Percentiles rank a stretch among this genome's conserved stretches.
Conservation (phyloP, 441 rosid genomes). For the Breynia disticha region DNA sequence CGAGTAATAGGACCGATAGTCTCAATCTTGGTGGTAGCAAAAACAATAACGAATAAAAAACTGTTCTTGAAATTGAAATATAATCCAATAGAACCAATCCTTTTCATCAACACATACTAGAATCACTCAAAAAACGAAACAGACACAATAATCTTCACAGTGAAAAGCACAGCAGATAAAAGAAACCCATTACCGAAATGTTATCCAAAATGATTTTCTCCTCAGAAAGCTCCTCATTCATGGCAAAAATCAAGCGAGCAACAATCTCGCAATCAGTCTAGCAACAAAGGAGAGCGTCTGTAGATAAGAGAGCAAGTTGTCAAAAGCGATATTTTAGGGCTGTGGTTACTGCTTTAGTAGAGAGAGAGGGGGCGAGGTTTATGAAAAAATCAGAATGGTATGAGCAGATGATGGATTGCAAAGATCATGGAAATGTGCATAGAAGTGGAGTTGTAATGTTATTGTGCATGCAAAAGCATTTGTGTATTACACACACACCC, state of each 20-base stretch:
- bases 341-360: too few species aligned
- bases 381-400: too few species aligned
- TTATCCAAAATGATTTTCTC: constrained; percentile 20
- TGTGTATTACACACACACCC: too few species aligned
- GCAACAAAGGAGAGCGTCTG: background rate
- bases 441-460: too few species aligned
- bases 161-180: background rate
- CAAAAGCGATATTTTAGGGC: constrained; percentile 14
- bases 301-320: constrained; percentile 8
- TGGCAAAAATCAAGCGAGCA: background rate
- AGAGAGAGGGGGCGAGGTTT: background rate
- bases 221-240: constrained; percentile 9
- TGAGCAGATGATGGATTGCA: too few species aligned
- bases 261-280: background rate
- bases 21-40: too few species aligned
- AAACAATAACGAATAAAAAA: too few species aligned
- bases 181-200: constrained; percentile 15
- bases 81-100: background rate
- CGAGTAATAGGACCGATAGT: too few species aligned
- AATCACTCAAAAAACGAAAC: constrained; percentile 1
- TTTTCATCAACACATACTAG: constrained; percentile 5
- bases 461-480: too few species aligned
- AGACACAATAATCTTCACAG: background rate
- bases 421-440: too few species aligned
- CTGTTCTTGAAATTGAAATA: too few species aligned